Evolutionary conservation across 768 basidiomycete species (phyloP), one percentile per base, ranked within the genome.

Genomic region (Auricularia sp.): DNA sequence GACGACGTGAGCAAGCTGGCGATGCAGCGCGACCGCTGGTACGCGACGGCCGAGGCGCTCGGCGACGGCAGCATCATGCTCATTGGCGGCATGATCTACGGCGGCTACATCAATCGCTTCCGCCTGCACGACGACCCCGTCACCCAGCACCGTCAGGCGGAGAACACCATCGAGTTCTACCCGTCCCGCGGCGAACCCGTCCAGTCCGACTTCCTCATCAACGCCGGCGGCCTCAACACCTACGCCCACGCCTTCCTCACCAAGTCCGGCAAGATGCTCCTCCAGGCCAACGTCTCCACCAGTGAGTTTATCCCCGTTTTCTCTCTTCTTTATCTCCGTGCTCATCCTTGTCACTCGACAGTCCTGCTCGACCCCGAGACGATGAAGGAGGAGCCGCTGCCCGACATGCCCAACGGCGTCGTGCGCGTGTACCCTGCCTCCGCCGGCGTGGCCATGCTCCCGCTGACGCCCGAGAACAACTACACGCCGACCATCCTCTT

Each of bases 131-230:
- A 70, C 10, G 87, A 92, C 68, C 90, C 89, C 2, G 74, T 74
- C 1, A 77, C 71, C 35, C 81, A 85, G 69, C 88, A 88, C 58
- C 85, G 85, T 44, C 89, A 83, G 11, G 88, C 90, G 10, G 89
- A 94, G 69, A 88, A 89, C 35, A 90, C 90, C 0, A 89, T 82
- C 71, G 92, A 94, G 76, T 90, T 92, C 74, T 94, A 81, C 75
- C 93, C 93, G 24, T 69, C 74, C 16, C 78, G 83, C 5, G 80
- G 81, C 14, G 68, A 62, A 29, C 71, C 75, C 10, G 81, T 82
- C 2, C 78, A 80, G 65, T 73, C 77, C 33, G 73, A 83, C 5
- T 92, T 92, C 78, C 79, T 92, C 78, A 75, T 81, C 66, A 75
- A 80, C 16, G 89, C 90, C 0, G 88, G 87, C 24, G 90, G 90